A percentile compares a stretch with the other conserved stretches of the same genome.
Evolutionary conservation across 805 yeast species (phyloP).

Genomic region (Starmerella floris): DNA sequence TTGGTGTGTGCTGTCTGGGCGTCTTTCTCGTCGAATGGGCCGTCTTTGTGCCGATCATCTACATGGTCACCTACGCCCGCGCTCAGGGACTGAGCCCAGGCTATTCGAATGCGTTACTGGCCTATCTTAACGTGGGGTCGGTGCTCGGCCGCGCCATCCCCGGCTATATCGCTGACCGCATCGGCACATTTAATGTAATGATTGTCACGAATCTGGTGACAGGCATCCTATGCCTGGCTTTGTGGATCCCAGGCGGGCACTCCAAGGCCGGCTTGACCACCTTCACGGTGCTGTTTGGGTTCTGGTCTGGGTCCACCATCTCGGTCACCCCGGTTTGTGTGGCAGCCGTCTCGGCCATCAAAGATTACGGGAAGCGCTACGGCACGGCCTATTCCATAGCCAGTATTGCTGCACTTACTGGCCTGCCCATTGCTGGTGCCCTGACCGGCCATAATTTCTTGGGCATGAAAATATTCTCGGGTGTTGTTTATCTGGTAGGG

Average conservation of each 20-base stretch:
- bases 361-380: conserved; percentile 54
- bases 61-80: conserved; percentile 45
- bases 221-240: conserved; percentile 31
- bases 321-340: conserved; percentile 59
- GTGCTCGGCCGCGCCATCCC: conserved; percentile 45
- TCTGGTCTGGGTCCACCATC: conserved; percentile 31
- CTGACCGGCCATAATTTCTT: conserved; percentile 22
- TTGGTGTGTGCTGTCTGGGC: conserved; percentile 23
- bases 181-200: conserved; percentile 49
- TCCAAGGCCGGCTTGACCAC: conserved; percentile 37
- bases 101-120: conserved; percentile 32
- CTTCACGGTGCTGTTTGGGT: conserved; percentile 34
- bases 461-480: conserved; percentile 28
- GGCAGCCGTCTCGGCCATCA: conserved; percentile 45
- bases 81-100: conserved; percentile 32
- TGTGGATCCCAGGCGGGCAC: conserved; percentile 54
- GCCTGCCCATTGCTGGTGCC: conserved; percentile 32
- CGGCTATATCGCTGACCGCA: conserved; percentile 41
- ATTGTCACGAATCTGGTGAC: conserved; percentile 34
- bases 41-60: conserved; percentile 40
- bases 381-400: conserved; percentile 48
- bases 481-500: conserved; percentile 24
- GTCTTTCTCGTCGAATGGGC: conserved; percentile 38
- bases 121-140: conserved; percentile 39
- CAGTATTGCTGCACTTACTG: conserved; percentile 29